Conservation (phyloP, 2,329 filamentous ascomycete genomes). For the Plectosphaerella cucumerina region DNA sequence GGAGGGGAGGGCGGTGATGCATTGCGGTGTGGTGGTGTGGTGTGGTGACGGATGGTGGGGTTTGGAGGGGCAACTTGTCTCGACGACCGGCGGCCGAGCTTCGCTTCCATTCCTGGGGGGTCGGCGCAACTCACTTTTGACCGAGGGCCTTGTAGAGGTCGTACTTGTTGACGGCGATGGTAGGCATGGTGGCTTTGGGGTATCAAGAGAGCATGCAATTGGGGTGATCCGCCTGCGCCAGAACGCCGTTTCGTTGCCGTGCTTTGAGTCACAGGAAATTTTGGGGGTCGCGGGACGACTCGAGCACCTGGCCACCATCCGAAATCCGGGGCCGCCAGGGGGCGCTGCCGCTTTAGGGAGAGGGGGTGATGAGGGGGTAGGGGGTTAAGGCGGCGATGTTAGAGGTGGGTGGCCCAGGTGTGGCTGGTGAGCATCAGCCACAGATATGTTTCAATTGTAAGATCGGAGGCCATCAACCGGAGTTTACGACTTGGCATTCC, state of each 20-base stretch:
- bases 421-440: too few relatives aligned
- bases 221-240: slow-evolving; percentile 1
- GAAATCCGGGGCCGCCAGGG: slow-evolving; percentile 1
- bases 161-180: slow-evolving; percentile 94
- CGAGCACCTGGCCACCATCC: slow-evolving; percentile 6
- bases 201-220: neutral
- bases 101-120: neutral
- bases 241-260: slow-evolving; percentile 2
- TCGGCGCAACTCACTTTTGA: slow-evolving; percentile 61
- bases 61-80: slow-evolving; percentile 8
- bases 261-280: slow-evolving; percentile 38
- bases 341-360: neutral
- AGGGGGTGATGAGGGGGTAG: neutral
- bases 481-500: too few relatives aligned
- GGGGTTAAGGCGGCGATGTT: neutral
- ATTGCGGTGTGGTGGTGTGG: neutral
- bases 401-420: neutral
- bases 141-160: slow-evolving; percentile 91
- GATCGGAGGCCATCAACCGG: too few relatives aligned
- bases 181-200: slow-evolving; percentile 67
- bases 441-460: too few relatives aligned
- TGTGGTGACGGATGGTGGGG: slow-evolving; percentile 14
- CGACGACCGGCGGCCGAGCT: slow-evolving; percentile 11
- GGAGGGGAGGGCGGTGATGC: slow-evolving; percentile 2
- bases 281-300: slow-evolving; percentile 15